Evolutionary conservation across 768 basidiomycete species (phyloP), one percentile per base, ranked within the genome.

Genomic region (Podaxis sp.): DNA sequence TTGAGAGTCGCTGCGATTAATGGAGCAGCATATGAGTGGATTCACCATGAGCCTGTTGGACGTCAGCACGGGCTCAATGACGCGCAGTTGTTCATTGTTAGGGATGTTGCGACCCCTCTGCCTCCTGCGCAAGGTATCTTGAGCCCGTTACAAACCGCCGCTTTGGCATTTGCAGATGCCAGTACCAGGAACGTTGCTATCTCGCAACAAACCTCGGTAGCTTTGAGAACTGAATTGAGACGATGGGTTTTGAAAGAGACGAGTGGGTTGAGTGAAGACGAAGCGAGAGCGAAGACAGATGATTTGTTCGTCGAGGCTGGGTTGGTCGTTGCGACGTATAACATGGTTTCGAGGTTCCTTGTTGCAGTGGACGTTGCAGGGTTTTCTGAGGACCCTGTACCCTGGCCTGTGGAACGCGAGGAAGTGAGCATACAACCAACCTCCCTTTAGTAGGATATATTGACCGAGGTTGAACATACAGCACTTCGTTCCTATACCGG

Each of bases 311-410:
- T 84, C 38, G 87, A 89, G 66, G 81, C 79, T 18, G 76, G 79
- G 0, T 76, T 82, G 55, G 74, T 82, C 1, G 79, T 81, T 0
- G 82, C 82, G 4, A 72, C 76, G 0, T 89, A 89, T 70, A 88
- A 88, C 72, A 84, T 88, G 82, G 86, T 89, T 5, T 87, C 85
- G 18, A 77, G 87, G n/a, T 82, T 88, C 64, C 73, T 89, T 32
- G 73, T 86, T 11, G 77, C 85, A 0, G 76, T 83, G 11, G 86
- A 89, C 63, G 82, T 89, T 1, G 82, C 78, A 55, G 85, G 86
- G 7, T 70, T 78, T 63, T 76, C 78, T 0, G 77, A 82, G 47
- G 67, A 71, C 18, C 66, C 69, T 11, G 79, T 82, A 4, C 79
- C 82, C 7, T 84, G 82, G 81, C 82, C 81, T 2, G 62, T 80